These are phyloP conservation scores for Rhypophila decipiens DNA, from an alignment of 495 filamentous ascomycete species.

Conservation along the genomic window DNA sequence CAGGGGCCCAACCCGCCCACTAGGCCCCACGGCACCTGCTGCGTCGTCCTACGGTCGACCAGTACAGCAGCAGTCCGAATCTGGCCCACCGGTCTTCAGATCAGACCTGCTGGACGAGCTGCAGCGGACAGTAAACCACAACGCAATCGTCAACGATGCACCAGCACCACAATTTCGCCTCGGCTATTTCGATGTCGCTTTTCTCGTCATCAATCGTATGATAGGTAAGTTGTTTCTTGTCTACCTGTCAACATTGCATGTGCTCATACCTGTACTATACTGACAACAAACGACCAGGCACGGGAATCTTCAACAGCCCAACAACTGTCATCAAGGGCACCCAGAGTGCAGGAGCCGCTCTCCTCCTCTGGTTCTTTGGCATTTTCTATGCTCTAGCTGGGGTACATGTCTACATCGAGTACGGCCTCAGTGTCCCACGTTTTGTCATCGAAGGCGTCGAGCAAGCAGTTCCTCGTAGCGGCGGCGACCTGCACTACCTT, in stretches of 20 bases:
- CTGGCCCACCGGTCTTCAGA: not conserved
- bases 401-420: slow-evolving; percentile 33
- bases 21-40: no score
- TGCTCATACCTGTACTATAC: no score
- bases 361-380: slow-evolving; percentile 35
- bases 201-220: slow-evolving; percentile 23
- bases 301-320: slow-evolving; percentile 33
- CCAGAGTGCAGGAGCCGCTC: slow-evolving; percentile 28
- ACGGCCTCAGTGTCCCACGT: slow-evolving; percentile 39
- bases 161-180: slow-evolving; percentile 20
- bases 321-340: slow-evolving; percentile 28
- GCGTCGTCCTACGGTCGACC: no score
- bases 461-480: slow-evolving; percentile 37
- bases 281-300: no score
- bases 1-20: no score
- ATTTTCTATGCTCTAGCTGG: slow-evolving; percentile 30
- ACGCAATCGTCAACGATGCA: slow-evolving; percentile 20
- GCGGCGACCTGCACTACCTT: slow-evolving; percentile 50
- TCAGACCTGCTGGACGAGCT: slow-evolving; percentile 4
- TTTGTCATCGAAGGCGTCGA: slow-evolving; percentile 22
- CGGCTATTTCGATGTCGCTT: slow-evolving; percentile 12
- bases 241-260: not conserved
- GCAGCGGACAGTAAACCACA: slow-evolving; percentile 1
- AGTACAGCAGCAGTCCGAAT: no score
- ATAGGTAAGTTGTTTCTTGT: slow-evolving; percentile 18